Evolutionary conservation across 768 basidiomycete genomes (phyloP).

Genomic region (Pisolithus microcarpus): DNA sequence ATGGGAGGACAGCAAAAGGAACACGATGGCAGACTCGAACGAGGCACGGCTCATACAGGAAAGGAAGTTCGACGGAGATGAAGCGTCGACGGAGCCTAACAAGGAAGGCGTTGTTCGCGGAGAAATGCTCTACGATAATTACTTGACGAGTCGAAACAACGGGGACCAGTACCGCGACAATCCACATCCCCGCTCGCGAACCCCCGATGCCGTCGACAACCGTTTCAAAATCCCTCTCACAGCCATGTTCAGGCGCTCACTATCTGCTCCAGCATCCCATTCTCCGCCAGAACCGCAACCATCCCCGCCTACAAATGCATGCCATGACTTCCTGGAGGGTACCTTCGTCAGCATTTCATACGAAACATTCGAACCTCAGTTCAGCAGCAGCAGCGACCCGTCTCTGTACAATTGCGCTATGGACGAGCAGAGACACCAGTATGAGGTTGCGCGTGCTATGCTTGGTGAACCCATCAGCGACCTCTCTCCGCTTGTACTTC

Average conservation of each 20-base stretch:
- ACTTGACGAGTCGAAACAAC: no score
- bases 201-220: conserved; percentile 19
- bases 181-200: conserved; percentile 20
- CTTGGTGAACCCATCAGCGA: conserved; percentile 18
- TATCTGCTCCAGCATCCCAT: conserved; percentile 45
- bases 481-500: conserved; percentile 26
- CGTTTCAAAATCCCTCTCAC: conserved; percentile 48
- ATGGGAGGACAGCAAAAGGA: conserved; percentile 27
- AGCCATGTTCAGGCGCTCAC: conserved; percentile 59
- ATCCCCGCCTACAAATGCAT: conserved; percentile 7
- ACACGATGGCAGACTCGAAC: conserved; percentile 2
- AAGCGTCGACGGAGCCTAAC: conserved; percentile 13
- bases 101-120: conserved; percentile 2
- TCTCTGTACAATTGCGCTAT: background rate
- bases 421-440: conserved; percentile 12
- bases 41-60: conserved; percentile 4
- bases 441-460: conserved; percentile 17
- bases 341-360: conserved; percentile 26
- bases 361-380: conserved; percentile 19
- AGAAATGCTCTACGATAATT: no score
- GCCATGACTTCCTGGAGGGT: conserved; percentile 22
- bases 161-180: background rate
- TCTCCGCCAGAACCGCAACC: conserved; percentile 6
- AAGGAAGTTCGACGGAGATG: conserved; percentile 18
- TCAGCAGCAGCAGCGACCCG: conserved; percentile 5